These are phyloP conservation scores for Lipomyces spencermartinsiae DNA, from an alignment of 805 yeast genomes.

Conservation along the genomic window DNA sequence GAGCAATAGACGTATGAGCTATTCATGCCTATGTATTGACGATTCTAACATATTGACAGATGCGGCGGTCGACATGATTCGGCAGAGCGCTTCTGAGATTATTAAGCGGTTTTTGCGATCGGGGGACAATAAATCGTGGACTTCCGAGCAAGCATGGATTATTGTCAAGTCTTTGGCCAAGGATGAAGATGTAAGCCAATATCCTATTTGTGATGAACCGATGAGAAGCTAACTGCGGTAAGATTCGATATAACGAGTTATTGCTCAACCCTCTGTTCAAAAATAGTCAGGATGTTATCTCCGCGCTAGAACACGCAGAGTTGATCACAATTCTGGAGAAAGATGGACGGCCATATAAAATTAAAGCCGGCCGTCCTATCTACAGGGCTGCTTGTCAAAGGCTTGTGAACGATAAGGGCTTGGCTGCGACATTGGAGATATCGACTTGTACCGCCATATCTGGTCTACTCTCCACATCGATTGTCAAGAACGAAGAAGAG, in stretches of 20 bases:
- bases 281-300: constrained; percentile 53
- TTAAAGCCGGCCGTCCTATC: constrained; percentile 84
- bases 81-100: constrained; percentile 85
- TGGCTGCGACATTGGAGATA: constrained; percentile 68
- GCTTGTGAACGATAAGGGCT: constrained; percentile 61
- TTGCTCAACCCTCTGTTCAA: constrained; percentile 45
- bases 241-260: constrained; percentile 44
- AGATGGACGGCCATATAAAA: constrained; percentile 61
- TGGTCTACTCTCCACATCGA: constrained; percentile 64
- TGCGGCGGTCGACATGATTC: constrained; percentile 80
- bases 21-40: too few species aligned
- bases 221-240: too few species aligned
- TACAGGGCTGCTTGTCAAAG: constrained; percentile 78
- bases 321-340: constrained; percentile 73
- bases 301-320: constrained; percentile 79
- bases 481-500: constrained; percentile 73
- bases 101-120: constrained; percentile 71
- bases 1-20: constrained; percentile 52
- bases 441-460: constrained; percentile 62
- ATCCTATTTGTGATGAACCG: not conserved
- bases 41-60: constrained; percentile 45
- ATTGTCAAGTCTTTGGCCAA: constrained; percentile 69
- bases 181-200: constrained; percentile 53
- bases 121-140: constrained; percentile 56
- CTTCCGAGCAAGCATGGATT: constrained; percentile 86